Conservation (phyloP, 1,284 basidiomycete species). For the Irpex sp. region DNA sequence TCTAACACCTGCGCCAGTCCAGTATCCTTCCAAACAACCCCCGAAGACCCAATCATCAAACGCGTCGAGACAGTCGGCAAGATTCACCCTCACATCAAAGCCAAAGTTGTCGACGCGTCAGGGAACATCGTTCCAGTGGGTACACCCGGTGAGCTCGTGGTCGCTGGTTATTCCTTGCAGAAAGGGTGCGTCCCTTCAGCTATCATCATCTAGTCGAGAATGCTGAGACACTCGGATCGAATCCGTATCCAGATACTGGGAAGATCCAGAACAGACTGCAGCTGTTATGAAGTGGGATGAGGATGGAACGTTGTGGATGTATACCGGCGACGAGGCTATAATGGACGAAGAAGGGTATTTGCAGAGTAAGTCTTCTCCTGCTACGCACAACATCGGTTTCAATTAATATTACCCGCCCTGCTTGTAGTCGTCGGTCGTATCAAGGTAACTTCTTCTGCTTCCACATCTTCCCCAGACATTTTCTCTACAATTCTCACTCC, state of each 20-base stretch:
- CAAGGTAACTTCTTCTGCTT: slow-evolving; percentile 37
- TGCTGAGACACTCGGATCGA: too few relatives aligned
- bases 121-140: slow-evolving; percentile 65
- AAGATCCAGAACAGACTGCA: slow-evolving; percentile 67
- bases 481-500: background rate
- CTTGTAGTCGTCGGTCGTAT: slow-evolving; percentile 70
- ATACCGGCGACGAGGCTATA: slow-evolving; percentile 81
- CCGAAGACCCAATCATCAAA: slow-evolving; percentile 63
- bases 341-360: slow-evolving; percentile 85
- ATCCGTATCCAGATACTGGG: too few relatives aligned
- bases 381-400: background rate
- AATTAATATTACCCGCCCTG: slow-evolving; percentile 6
- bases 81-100: slow-evolving; percentile 73
- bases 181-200: slow-evolving; percentile 49
- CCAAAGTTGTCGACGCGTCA: slow-evolving; percentile 62
- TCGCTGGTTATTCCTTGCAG: slow-evolving; percentile 76
- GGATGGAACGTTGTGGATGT: slow-evolving; percentile 72
- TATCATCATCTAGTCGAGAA: too few relatives aligned
- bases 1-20: slow-evolving; percentile 42
- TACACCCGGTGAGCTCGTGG: slow-evolving; percentile 70
- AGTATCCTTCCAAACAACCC: slow-evolving; percentile 76
- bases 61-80: slow-evolving; percentile 80
- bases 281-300: slow-evolving; percentile 56
- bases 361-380: slow-evolving; percentile 40
- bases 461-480: slow-evolving; percentile 17